These are phyloP conservation scores for Blastobotrys malaysiensis DNA, from an alignment of 1,139 yeast species.

Conservation along the genomic window DNA sequence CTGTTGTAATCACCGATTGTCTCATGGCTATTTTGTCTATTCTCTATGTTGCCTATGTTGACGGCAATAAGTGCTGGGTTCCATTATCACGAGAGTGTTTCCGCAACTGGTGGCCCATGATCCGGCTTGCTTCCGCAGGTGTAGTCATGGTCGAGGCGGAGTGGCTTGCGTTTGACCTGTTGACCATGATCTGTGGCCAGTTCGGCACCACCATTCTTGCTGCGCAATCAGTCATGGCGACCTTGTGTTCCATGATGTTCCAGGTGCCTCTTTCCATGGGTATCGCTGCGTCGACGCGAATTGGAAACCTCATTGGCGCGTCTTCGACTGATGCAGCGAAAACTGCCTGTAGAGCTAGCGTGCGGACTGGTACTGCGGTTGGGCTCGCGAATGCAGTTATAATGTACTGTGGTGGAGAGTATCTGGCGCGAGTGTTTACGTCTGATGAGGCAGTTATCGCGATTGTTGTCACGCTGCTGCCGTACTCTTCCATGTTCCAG, in stretches of 20 bases:
- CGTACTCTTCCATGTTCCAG: constrained; percentile 68
- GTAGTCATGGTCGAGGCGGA: constrained; percentile 82
- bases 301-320: constrained; percentile 86
- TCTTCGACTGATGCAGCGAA: constrained; percentile 58
- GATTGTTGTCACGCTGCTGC: constrained; percentile 50
- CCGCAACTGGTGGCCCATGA: constrained; percentile 57
- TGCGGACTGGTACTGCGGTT: constrained; percentile 48
- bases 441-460: constrained; percentile 55
- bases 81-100: constrained; percentile 36
- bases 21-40: constrained; percentile 48
- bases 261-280: constrained; percentile 89
- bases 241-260: constrained; percentile 71
- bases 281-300: constrained; percentile 81
- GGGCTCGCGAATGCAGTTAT: constrained; percentile 53
- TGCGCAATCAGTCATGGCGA: constrained; percentile 82
- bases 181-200: constrained; percentile 66
- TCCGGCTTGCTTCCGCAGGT: constrained; percentile 70
- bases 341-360: constrained; percentile 59
- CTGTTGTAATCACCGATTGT: constrained; percentile 62
- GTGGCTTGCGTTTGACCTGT: constrained; percentile 75
- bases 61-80: constrained; percentile 68
- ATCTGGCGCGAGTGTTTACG: constrained; percentile 65
- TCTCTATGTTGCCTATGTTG: constrained; percentile 47
- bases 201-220: constrained; percentile 82
- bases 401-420: constrained; percentile 46